These are phyloP conservation scores for Elsinoe arachidis DNA, from an alignment of 2,329 filamentous ascomycete genomes.

Conservation along the genomic window DNA sequence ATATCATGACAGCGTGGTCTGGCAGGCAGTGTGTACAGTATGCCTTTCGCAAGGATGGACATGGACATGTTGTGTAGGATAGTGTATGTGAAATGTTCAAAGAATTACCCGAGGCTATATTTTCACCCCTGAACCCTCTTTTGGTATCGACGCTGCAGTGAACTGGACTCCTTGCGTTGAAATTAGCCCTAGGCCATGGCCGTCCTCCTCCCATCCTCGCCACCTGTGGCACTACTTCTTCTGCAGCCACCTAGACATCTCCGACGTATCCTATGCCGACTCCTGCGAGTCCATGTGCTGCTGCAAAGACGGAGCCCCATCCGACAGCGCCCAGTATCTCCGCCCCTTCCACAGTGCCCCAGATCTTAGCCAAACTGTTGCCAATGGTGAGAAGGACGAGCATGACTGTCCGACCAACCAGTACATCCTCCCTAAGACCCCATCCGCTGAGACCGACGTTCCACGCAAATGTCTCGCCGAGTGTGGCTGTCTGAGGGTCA, in stretches of 20 bases:
- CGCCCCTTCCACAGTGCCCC: slow-evolving; percentile 59
- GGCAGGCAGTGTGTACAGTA: not conserved
- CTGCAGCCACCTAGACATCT: slow-evolving; percentile 21
- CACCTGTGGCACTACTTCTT: no score
- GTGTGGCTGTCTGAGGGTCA: slow-evolving; percentile 54
- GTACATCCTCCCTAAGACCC: slow-evolving; percentile 56
- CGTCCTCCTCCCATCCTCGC: not conserved
- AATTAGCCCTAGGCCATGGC: not conserved
- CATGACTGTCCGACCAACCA: slow-evolving; percentile 47
- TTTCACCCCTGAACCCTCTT: not conserved
- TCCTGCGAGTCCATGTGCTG: slow-evolving; percentile 54
- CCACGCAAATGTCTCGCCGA: slow-evolving; percentile 61
- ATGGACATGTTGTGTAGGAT: not conserved
- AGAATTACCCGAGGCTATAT: not conserved
- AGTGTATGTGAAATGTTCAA: slow-evolving; percentile 3
- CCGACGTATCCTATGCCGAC: slow-evolving; percentile 46
- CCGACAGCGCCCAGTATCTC: slow-evolving; percentile 59
- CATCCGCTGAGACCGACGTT: slow-evolving; percentile 53
- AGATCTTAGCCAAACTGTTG: slow-evolving; percentile 57
- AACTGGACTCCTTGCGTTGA: not conserved
- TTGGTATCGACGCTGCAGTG: not conserved
- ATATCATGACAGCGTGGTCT: not conserved
- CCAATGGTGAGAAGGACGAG: slow-evolving; percentile 38
- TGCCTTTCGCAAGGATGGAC: not conserved
- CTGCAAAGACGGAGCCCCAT: slow-evolving; percentile 69